Base-by-base conservation (phyloP, 1,284 basidiomycete genomes). In the Phlebopus sp. region DNA sequence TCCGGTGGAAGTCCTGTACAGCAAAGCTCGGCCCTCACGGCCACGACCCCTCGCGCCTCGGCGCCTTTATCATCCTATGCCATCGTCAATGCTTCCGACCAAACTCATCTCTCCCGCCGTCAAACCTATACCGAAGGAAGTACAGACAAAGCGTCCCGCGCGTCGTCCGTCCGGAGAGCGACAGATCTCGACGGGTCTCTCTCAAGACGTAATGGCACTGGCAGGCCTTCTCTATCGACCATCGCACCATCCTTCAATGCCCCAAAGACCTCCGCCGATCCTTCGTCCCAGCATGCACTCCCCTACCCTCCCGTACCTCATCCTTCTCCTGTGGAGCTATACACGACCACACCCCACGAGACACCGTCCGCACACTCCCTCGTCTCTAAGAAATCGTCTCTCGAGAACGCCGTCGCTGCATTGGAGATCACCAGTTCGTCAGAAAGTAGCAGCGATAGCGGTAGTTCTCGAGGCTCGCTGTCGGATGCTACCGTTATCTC, bases 401-500 rank as follows among this genome's bases (percentile, higher is more conserved):
- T 67, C 7, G 67, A 70, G 50, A 46, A 59, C 11, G 62, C 67
- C 39, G 67, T 76, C 57, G 65, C 68, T 48, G 60, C 65, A 32
- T 59, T 77, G 40, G 74, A 67, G 36, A 51, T 77, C 41, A 34
- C 42, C 14, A 67, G 64, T 18, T 55, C 59, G 21, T 59, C 70
- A 6, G 62, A 73, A 36, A 79, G 77, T 55, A 70, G 69, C 56
- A 81, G 81, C 51, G 81, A 81, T 55, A 81, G 79, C 52, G 79
- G 81, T 45, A 76, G 77, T 60, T 69, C 63, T n/a, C 64, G 54
- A 2, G 80, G 79, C 47, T 83, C 82, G 7, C 45, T 77, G 56
- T 78, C 77, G 1, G 85, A 86, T 59, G 79, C 79, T 50, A 90
- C 88, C 8, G 75, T 90, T 42, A 88, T 84, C 13, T 88, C 86